Base-by-base conservation (phyloP, 208 protist genomes). In the Histomonas meleagridis region DNA sequence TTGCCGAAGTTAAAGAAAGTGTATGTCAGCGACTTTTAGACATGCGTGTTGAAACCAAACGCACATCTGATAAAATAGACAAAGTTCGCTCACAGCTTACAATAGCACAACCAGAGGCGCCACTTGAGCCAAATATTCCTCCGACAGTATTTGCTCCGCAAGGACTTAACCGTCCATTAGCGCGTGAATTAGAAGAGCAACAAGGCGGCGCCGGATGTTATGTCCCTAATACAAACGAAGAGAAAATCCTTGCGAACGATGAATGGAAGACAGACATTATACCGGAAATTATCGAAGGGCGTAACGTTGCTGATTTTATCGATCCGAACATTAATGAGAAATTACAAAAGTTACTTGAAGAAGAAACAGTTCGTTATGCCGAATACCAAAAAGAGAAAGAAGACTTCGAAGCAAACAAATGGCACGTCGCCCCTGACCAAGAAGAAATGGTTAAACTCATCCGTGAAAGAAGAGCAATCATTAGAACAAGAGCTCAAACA, bases 1-100 rank as follows among this genome's bases (percentile, higher is more conserved):
- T 97, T 32, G 91, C 91, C 4, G 93, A 94, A 18, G 62, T 93
- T 72, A 94, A 94, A 46, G 46, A 49, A 49, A 65, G 23, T 35
- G 93, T 92, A 23, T 92, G 91, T 38, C 23, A 92, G 40, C n/a
- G 70, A 10, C 70, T 81, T n/a, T 1, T 35, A n/a, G 51, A 51
- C n/a, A 81, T 81, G 70, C 1, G 70, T 1, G 43, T 51, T 28
- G 70, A 81, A 26, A 10, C 70, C 10, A 81, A 81, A 43, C 26
- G 32, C 7, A 72, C 35, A 10, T 53, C 28, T 7, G 16, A 62
- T 21, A 48, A 78, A 91, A 23, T 76, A 43, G 21, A 14, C 12
- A 3, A 91, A 51, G 38, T 76, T 21, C 38, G 28, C 5, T 57
- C 51, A 10, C 57, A 69, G 26, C 53, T 55, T 51, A 28, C 38